Evolutionary conservation across 441 rosid species (phyloP).

Genomic region (Erysimum pusillum): DNA sequence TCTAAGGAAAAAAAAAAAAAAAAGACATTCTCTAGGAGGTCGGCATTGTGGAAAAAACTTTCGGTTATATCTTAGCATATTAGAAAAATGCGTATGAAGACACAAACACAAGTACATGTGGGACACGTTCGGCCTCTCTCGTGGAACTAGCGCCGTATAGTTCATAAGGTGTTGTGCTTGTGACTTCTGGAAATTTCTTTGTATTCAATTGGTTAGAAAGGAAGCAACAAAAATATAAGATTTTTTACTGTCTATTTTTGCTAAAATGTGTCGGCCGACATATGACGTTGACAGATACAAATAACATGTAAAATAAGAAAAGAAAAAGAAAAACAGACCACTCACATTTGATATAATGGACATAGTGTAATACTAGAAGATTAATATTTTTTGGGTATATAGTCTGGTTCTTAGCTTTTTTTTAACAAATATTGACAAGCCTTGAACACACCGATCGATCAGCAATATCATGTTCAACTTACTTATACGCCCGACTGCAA

Average conservation of each 20-base stretch:
- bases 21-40: slow-evolving; percentile 19
- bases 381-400: no score
- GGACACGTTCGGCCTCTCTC: slow-evolving; percentile 35
- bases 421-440: no score
- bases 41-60: slow-evolving; percentile 39
- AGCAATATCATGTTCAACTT: no score
- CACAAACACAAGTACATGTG: slow-evolving; percentile 29
- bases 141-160: slow-evolving; percentile 28
- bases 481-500: no score
- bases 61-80: slow-evolving; percentile 27
- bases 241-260: slow-evolving; percentile 5
- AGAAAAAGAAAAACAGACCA: not conserved
- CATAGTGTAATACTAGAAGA: no score
- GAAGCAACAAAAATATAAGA: not conserved
- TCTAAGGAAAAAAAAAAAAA: not conserved
- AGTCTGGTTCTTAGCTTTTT: no score
- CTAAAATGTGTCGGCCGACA: slow-evolving; percentile 43
- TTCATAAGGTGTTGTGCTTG: slow-evolving; percentile 30
- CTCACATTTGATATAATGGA: not conserved
- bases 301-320: not conserved
- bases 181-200: slow-evolving; percentile 27
- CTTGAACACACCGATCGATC: no score
- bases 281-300: slow-evolving; percentile 27
- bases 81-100: slow-evolving; percentile 2
- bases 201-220: not conserved